Conservation (phyloP, 768 basidiomycete genomes). For the Mycena rebaudengoi region DNA sequence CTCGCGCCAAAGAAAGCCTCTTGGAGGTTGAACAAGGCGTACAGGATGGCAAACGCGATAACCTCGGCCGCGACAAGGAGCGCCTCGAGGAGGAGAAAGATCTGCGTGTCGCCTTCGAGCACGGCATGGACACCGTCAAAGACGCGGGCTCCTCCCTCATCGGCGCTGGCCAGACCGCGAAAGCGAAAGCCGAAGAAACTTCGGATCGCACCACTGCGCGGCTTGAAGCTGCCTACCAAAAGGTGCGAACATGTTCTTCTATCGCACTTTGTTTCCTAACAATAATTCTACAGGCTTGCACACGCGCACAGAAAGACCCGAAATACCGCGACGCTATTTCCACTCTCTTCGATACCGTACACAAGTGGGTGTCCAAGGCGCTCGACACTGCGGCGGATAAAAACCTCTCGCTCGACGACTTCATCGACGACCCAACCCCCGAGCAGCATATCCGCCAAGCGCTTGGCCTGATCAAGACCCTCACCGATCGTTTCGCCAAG, state of each 20-base stretch:
- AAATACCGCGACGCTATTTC: slow-evolving; percentile 65
- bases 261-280: not conserved
- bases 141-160: slow-evolving; percentile 64
- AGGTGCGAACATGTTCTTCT: slow-evolving; percentile 43
- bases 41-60: slow-evolving; percentile 66
- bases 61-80: slow-evolving; percentile 61
- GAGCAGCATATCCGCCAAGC: slow-evolving; percentile 21
- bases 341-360: slow-evolving; percentile 63
- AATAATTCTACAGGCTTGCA: slow-evolving; percentile 57
- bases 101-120: slow-evolving; percentile 64
- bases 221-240: slow-evolving; percentile 60
- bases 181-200: slow-evolving; percentile 52
- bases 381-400: slow-evolving; percentile 59
- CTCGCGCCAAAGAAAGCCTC: slow-evolving; percentile 58
- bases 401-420: slow-evolving; percentile 47
- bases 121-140: slow-evolving; percentile 73
- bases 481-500: slow-evolving; percentile 62
- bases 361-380: slow-evolving; percentile 63
- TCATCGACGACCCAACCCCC: slow-evolving; percentile 20
- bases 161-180: slow-evolving; percentile 56
- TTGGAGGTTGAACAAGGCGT: slow-evolving; percentile 66
- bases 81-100: slow-evolving; percentile 60
- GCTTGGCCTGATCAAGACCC: slow-evolving; percentile 39
- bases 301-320: slow-evolving; percentile 69
- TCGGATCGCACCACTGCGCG: slow-evolving; percentile 50